Evolutionary conservation across 257 asterid species (phyloP), one percentile per base, ranked within the genome.

Genomic region (Nicotiana otophora): DNA sequence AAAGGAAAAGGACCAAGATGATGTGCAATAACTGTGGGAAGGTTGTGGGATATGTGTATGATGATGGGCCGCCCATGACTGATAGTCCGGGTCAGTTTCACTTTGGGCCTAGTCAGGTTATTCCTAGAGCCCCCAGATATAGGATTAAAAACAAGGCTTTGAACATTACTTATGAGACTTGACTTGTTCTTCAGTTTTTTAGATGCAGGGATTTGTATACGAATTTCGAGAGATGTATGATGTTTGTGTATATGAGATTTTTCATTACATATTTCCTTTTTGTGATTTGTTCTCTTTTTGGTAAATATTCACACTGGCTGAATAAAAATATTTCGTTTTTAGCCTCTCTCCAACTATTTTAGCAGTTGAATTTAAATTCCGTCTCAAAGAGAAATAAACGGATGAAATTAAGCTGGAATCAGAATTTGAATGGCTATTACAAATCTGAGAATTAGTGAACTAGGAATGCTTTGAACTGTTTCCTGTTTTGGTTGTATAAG

Each of bases 41-140:
- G 65, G 86, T 89, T 6, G 90, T 94, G 14, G 98, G 98, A 2
- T 84, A 95, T 86, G 83, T 94, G 42, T 95, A 95, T 88, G 98
- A 95, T 69, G 99, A 94, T 36, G 99, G 98, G 20, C 92, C 95
- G 36, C 97, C 99, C 70, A 85, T 91, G 92, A 92, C 90, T 16
- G 82, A 87, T 53, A 83, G 93, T 31, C 92, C 90, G 75, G 97
- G 98, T 39, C 97, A 95, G 88, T 86, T 92, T 55, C 95, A 95
- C 58, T 87, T 95, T 87, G 98, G 99, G 6, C 99, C 98, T 10
- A 93, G 98, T 80, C 98, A 93, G 88, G 98, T 87, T 58, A 86
- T 95, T 53, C 98, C 97, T 61, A 87, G 99, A 82, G 92, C 92
- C 85, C 93, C 99, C 55, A 91, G 99, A 91, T 95, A 92, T 84